Base-by-base conservation (phyloP, 2,329 filamentous ascomycete species). In the Ophiostoma montium region DNA sequence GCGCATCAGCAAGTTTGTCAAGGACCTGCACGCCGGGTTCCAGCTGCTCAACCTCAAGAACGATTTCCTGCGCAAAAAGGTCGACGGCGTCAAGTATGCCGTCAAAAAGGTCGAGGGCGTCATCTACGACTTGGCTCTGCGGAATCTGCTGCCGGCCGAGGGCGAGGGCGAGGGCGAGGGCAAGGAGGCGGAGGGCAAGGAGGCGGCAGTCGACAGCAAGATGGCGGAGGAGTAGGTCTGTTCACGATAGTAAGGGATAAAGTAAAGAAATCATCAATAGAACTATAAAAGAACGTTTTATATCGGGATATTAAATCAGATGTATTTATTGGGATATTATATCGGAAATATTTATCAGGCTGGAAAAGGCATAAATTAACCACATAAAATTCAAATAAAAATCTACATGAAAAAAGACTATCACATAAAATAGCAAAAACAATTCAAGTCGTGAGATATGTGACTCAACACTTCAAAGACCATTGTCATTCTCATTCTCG, bases 71-170 rank as follows among this genome's bases (percentile, higher is more conserved):
- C 77, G 92, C 52, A 86, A 88, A 68, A 76, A 87, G 54, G 87
- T 86, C 50, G 92, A 98, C 67, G 84, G 83, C 5, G 84, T 98
- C 66, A 98, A 98, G 72, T 98, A 98, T 63, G 83, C 84, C 59
- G 87, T 98, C 60, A 98, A 96, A 74, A 90, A 94, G 64, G 87
- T 95, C 12, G 92, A 98, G 70, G 92, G 96, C 62, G 88, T 98
- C 12, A 90, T 96, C 46, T 98, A 98, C 61, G 92, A 98, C 63
- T 69, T 98, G 50, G 90, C 86, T 21, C 68, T 98, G 61, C 77
- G 92, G 52, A 90, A 92, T 46, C 65, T 96, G 60, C 73, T 94
- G 45, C 78, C 82, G 41, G 64, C 44, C 2, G 67, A 44, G 19
- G 44, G 6, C 32, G 57, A 54, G 9, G 59, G 61, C 53, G 64